Evolutionary conservation across 306 rosid genomes (phyloP).

Genomic region (Pachyrhizus erosus): DNA sequence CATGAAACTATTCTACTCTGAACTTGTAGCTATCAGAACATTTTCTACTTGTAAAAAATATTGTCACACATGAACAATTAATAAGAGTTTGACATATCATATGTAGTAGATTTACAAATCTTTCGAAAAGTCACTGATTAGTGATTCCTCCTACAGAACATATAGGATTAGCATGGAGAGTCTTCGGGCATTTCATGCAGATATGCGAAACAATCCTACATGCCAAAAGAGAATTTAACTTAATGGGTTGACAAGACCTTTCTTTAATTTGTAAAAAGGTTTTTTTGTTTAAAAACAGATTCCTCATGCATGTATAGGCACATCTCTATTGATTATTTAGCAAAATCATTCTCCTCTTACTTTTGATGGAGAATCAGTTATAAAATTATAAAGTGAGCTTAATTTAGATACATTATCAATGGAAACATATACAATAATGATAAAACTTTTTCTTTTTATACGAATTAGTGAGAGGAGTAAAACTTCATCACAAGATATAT

Average conservation of each 20-base stretch:
- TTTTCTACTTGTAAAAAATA: background rate
- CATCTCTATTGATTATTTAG: background rate
- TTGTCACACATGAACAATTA: background rate
- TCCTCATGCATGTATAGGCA: background rate
- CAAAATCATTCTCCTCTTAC: background rate
- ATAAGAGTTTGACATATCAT: background rate
- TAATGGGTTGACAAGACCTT: slow-evolving; percentile 11
- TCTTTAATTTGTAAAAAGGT: background rate
- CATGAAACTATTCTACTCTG: background rate
- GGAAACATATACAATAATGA: too few species aligned
- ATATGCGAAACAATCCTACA: background rate
- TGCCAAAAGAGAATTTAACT: background rate
- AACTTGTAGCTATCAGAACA: background rate
- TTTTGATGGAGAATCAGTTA: slow-evolving; percentile 15
- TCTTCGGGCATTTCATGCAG: background rate
- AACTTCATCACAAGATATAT: too few species aligned
- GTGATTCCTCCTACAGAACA: background rate
- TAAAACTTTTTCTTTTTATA: too few species aligned
- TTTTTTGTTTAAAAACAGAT: background rate
- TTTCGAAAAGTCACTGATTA: background rate
- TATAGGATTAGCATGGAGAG: background rate
- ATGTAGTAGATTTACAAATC: slow-evolving; percentile 2
- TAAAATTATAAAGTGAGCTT: background rate
- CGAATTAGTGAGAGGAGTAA: too few species aligned
- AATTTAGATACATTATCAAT: background rate